Evolutionary conservation across 441 rosid genomes (phyloP), one percentile per base, ranked within the genome.

Genomic region (Eruca vesicaria): DNA sequence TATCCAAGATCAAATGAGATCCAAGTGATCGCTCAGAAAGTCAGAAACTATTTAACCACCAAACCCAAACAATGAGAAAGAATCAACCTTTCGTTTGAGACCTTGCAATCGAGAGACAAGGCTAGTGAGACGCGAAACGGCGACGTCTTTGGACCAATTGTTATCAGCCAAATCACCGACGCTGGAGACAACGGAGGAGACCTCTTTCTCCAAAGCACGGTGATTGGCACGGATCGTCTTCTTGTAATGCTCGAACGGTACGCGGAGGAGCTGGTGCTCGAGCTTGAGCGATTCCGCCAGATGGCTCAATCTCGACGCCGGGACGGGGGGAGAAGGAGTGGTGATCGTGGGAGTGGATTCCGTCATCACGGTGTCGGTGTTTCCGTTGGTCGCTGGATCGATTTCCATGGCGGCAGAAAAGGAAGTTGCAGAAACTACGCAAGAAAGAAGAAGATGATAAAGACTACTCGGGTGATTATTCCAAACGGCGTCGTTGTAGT

Each of bases 201-300:
- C 83, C 63, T 92, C 98, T 71, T 92, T 95, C 90, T 92, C 99
- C 32, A 84, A 79, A 33, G 76, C 66, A 2, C 97, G 90, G 71
- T 90, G 91, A 82, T 92, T 89, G 29, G 90, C 68, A 53, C 98
- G 96, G 83, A 92, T 90, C 84, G 90, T 87, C 82, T 90, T 94
- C 87, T 87, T 92, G 88, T 87, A 89, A 81, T 88, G 90, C 84
- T 92, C 99, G 84, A 92, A 94, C 7, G 99, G 99, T 20, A 94
- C 97, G 10, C 99, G 87, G 74, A 90, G 83, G 74, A 92, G 84
- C 73, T 94, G 99, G 84, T 94, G 96, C 84, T 92, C 99, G 23
- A 92, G 86, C 72, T 90, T 92, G 58, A 92, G 79, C 4, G 99
- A 90, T 76, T 94, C 99, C 62, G 92, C 80, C 41, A 94, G 78